Percentiles rank a stretch among this genome's conserved stretches.
Conservation (phyloP, 805 yeast genomes). For the Candida saitoana region DNA sequence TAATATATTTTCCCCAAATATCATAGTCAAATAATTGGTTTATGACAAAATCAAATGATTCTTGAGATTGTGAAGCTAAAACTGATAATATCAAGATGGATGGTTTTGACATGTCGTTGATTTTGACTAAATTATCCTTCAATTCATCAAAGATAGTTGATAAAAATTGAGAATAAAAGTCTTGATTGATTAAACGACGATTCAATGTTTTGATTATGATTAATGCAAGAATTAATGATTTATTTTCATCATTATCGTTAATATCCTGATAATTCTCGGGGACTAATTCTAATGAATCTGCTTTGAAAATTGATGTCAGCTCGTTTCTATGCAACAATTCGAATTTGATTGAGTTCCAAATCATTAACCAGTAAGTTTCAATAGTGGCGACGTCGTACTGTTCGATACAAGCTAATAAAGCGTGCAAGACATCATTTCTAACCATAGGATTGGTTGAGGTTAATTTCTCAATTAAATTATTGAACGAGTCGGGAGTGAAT, state of each 20-base stretch:
- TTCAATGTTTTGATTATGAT: conserved; percentile 41
- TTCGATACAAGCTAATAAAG: conserved; percentile 55
- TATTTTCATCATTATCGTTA: conserved; percentile 34
- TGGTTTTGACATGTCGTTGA: conserved; percentile 57
- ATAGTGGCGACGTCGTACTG: conserved; percentile 48
- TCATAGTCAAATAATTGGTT: conserved; percentile 29
- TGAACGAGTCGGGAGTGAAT: conserved; percentile 70
- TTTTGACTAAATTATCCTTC: conserved; percentile 44
- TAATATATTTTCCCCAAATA: conserved; percentile 39
- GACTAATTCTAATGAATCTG: conserved; percentile 21
- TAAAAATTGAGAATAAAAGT: conserved; percentile 28
- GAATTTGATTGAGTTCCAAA: conserved; percentile 87
- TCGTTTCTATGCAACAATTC: conserved; percentile 78
- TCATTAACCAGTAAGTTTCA: conserved; percentile 58
- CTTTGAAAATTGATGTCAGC: conserved; percentile 16
- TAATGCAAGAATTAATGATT: conserved; percentile 33
- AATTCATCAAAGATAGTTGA: conserved; percentile 42
- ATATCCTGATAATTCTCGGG: conserved; percentile 22
- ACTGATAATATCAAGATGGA: conserved; percentile 58
- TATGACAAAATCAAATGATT: conserved; percentile 48
- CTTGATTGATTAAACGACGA: conserved; percentile 27
- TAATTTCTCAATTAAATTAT: conserved; percentile 74
- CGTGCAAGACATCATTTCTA: conserved; percentile 66
- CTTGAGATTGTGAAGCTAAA: conserved; percentile 45
- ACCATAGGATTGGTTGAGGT: conserved; percentile 71